Conservation (phyloP, 208 protist species). For the Leishmania turanica region DNA sequence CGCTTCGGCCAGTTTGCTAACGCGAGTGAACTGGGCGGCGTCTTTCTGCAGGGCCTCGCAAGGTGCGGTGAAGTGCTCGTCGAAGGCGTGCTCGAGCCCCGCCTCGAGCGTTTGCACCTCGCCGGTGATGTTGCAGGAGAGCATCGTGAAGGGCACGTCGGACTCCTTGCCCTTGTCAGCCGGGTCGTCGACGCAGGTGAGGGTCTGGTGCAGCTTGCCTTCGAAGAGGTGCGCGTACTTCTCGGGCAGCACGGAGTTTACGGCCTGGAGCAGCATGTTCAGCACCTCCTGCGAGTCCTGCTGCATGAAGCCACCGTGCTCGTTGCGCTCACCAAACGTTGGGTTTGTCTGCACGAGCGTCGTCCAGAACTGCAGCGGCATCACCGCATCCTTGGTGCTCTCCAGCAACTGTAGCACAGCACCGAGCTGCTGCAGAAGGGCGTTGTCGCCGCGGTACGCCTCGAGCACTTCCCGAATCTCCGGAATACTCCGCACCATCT, state of each 20-base stretch:
- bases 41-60: constrained; percentile 46
- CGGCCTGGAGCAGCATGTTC: constrained; percentile 52
- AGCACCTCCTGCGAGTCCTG: constrained; percentile 87
- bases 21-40: constrained; percentile 55
- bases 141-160: constrained; percentile 66
- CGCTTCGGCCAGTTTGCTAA: constrained; percentile 50
- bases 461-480: constrained; percentile 53
- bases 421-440: constrained; percentile 39
- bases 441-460: constrained; percentile 35
- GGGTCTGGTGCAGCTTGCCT: constrained; percentile 51
- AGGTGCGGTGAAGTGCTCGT: constrained; percentile 54
- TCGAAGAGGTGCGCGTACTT: constrained; percentile 53
- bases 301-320: constrained; percentile 75
- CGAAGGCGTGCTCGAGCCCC: constrained; percentile 74
- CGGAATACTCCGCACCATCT: constrained; percentile 83
- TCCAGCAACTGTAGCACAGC: constrained; percentile 54
- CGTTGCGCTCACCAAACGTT: constrained; percentile 68
- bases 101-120: constrained; percentile 80
- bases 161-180: constrained; percentile 38
- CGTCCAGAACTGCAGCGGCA: constrained; percentile 58
- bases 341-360: constrained; percentile 48
- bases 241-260: constrained; percentile 33
- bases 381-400: constrained; percentile 33
- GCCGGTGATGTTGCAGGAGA: constrained; percentile 83
- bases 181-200: constrained; percentile 56